A percentile compares a stretch with the other conserved stretches of the same genome.
Evolutionary conservation across 2,329 filamentous ascomycete species (phyloP).

Genomic region (Fusarium sp.): DNA sequence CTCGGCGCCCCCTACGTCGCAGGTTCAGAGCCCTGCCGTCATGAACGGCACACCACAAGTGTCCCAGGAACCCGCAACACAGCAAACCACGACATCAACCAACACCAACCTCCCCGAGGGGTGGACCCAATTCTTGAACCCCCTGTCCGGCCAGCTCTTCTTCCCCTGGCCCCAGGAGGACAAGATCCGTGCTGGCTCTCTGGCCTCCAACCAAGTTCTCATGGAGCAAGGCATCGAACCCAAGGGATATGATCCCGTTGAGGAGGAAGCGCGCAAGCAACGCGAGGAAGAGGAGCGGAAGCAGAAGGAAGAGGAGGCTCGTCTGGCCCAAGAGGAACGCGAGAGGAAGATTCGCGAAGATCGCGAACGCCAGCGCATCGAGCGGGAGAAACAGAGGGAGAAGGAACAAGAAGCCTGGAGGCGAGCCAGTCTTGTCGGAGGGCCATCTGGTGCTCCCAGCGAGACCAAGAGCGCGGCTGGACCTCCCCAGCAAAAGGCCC

Average conservation of each 20-base stretch:
- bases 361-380: slow-evolving; percentile 53
- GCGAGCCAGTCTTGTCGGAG: slow-evolving; percentile 51
- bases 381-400: slow-evolving; percentile 58
- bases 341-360: slow-evolving; percentile 57
- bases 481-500: slow-evolving; percentile 57
- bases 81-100: slow-evolving; percentile 48
- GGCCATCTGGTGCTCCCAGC: slow-evolving; percentile 42
- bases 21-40: slow-evolving; percentile 50
- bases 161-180: slow-evolving; percentile 82
- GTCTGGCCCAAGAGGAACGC: slow-evolving; percentile 58
- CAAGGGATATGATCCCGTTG: slow-evolving; percentile 67
- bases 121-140: slow-evolving; percentile 65
- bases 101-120: slow-evolving; percentile 61
- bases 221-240: slow-evolving; percentile 72
- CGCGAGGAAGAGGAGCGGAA: slow-evolving; percentile 63
- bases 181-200: slow-evolving; percentile 74
- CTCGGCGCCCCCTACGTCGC: slow-evolving; percentile 48
- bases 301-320: slow-evolving; percentile 60
- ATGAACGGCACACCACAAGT: slow-evolving; percentile 49
- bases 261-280: slow-evolving; percentile 63
- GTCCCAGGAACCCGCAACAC: slow-evolving; percentile 48
- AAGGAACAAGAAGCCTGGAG: slow-evolving; percentile 57
- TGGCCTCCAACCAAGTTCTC: slow-evolving; percentile 73
- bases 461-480: slow-evolving; percentile 42
- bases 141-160: slow-evolving; percentile 70